A percentile compares a stretch with the other conserved stretches of the same genome.
These are phyloP conservation scores for Ophiostoma triangulosporum DNA, from an alignment of 2,329 filamentous ascomycete genomes.

Conservation along the genomic window DNA sequence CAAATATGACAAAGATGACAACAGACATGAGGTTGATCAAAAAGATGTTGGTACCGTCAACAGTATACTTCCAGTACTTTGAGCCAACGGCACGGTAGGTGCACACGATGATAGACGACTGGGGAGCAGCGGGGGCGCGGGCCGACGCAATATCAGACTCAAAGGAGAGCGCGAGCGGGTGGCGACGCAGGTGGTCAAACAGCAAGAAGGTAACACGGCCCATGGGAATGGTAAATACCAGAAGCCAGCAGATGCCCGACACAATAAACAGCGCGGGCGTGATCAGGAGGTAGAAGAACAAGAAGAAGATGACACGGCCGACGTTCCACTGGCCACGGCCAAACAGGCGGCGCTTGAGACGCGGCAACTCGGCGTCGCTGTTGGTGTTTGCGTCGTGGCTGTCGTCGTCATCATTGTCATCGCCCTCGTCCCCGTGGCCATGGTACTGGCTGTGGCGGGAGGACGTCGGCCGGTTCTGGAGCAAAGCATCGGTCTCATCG, in stretches of 20 bases:
- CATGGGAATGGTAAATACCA: conserved; percentile 98
- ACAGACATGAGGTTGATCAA: conserved; percentile 92
- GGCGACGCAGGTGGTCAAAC: conserved; percentile 80
- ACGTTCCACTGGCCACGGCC: conserved; percentile 92
- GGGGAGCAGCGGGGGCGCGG: conserved; percentile 55
- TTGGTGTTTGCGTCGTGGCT: conserved; percentile 2
- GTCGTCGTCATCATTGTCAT: not conserved
- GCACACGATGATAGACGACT: conserved; percentile 81
- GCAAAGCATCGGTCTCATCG: conserved; percentile 78
- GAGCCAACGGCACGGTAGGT: conserved; percentile 89
- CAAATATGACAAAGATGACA: conserved; percentile 87
- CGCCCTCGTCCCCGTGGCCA: not conserved
- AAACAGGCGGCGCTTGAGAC: conserved; percentile 73
- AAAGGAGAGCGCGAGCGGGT: conserved; percentile 85
- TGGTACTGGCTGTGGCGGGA: not conserved
- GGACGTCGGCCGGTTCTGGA: conserved; percentile 42
- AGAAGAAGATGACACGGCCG: conserved; percentile 87
- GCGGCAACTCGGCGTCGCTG: conserved; percentile 21
- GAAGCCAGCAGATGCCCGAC: conserved; percentile 81
- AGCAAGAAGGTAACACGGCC: conserved; percentile 84
- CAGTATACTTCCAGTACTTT: conserved; percentile 98
- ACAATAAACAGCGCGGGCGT: conserved; percentile 76
- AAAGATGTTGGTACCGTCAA: conserved; percentile 98
- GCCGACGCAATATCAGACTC: conserved; percentile 71
- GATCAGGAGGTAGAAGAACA: conserved; percentile 89